Conservation (phyloP, 2,329 filamentous ascomycete genomes). For the Raffaelea albimanens region DNA sequence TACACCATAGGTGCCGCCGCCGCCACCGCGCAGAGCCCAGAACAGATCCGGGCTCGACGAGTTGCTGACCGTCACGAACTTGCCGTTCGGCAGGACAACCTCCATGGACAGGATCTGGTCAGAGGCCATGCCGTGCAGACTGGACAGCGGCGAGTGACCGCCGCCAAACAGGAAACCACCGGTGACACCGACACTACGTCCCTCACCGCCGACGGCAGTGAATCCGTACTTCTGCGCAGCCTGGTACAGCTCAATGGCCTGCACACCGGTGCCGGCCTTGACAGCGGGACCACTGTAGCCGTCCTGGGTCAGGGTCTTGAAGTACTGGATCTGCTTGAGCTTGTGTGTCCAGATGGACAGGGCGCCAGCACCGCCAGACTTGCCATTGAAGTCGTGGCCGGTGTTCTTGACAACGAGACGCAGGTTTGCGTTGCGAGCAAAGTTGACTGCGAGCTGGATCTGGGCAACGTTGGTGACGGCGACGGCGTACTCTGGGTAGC, state of each 20-base stretch:
- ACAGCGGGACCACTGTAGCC: conserved; percentile 12
- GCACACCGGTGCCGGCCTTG: conserved; percentile 41
- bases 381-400: conserved; percentile 39
- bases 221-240: conserved; percentile 34
- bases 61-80: conserved; percentile 29
- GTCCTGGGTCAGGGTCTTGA: conserved; percentile 26
- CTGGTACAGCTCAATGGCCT: conserved; percentile 41
- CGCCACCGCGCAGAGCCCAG: conserved; percentile 39
- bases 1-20: conserved; percentile 27
- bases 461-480: conserved; percentile 31
- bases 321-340: conserved; percentile 32
- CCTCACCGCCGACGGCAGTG: conserved; percentile 38
- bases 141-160: conserved; percentile 43
- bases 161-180: conserved; percentile 40
- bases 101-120: conserved; percentile 39
- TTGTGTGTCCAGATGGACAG: conserved; percentile 25
- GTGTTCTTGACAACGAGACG: conserved; percentile 43
- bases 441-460: conserved; percentile 36
- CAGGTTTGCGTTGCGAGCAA: conserved; percentile 34
- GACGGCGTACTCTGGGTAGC: conserved; percentile 31
- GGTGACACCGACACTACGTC: conserved; percentile 37
- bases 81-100: conserved; percentile 36
- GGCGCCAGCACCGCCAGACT: conserved; percentile 26
- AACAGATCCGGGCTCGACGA: conserved; percentile 34
- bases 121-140: conserved; percentile 37